phyloP scores from a whole-genome alignment of 139 green algal species.

The Zygnema circumcarinatum region DNA sequence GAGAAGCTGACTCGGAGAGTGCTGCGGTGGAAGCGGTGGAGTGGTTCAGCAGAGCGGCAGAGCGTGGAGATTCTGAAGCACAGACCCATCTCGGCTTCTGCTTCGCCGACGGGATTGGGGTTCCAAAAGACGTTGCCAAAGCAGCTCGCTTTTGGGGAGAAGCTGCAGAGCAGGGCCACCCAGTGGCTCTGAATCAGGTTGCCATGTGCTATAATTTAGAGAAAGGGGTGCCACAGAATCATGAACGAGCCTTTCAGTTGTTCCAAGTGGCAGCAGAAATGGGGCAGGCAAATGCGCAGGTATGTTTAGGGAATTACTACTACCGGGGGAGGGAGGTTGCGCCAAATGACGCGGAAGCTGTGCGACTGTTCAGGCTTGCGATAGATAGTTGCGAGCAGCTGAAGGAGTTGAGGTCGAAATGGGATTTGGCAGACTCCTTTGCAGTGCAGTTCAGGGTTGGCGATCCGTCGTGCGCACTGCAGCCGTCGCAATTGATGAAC shows the following conservation, averaged over 20 bases:
- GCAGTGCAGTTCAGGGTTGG: neutral
- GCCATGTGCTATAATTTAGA: neutral
- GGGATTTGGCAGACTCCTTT: too few species aligned
- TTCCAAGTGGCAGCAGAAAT: neutral
- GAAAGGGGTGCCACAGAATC: neutral
- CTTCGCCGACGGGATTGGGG: neutral
- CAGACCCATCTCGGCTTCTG: neutral
- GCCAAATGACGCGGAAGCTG: neutral
- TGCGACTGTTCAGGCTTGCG: neutral
- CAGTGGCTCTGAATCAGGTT: neutral
- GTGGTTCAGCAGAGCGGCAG: neutral
- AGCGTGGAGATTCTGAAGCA: neutral
- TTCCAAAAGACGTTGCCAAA: neutral
- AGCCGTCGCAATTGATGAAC: neutral
- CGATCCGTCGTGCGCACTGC: neutral
- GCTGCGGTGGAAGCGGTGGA: neutral
- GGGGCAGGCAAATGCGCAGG: neutral
- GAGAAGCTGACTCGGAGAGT: neutral
- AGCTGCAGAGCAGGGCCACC: neutral
- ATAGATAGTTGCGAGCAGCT: neutral
- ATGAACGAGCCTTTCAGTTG: neutral
- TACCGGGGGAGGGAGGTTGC: neutral
- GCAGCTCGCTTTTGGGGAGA: neutral
- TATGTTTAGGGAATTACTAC: neutral
- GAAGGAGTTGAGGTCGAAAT: neutral